A percentile compares a stretch with the other conserved stretches of the same genome.
These are phyloP conservation scores for Rhodocollybia butyracea DNA, from an alignment of 768 basidiomycete genomes.

Conservation along the genomic window DNA sequence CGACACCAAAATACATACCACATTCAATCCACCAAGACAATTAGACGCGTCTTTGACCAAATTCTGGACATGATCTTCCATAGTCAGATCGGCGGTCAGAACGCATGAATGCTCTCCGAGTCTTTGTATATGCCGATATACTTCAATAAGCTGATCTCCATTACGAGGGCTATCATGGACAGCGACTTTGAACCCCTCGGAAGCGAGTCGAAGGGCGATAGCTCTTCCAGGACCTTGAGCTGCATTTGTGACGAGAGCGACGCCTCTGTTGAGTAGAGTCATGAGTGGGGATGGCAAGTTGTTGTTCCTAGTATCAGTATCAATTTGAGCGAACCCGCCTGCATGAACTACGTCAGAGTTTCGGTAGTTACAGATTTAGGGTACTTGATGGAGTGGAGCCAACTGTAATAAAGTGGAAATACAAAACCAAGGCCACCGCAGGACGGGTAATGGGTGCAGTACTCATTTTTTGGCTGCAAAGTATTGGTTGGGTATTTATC, in stretches of 20 bases:
- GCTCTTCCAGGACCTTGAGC: slow-evolving; percentile 37
- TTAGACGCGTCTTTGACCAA: slow-evolving; percentile 23
- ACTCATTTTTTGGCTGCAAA: neutral
- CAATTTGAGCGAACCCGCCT: too few relatives aligned
- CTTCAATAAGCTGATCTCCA: neutral
- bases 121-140: neutral
- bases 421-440: too few relatives aligned
- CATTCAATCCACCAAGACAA: slow-evolving; percentile 25
- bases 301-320: neutral
- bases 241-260: slow-evolving; percentile 37
- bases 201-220: slow-evolving; percentile 34
- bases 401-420: too few relatives aligned
- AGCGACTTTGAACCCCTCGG: slow-evolving; percentile 34
- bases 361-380: too few relatives aligned
- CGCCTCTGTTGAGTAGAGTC: slow-evolving; percentile 10
- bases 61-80: slow-evolving; percentile 25
- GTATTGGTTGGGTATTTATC: neutral
- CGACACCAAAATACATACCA: slow-evolving; percentile 18
- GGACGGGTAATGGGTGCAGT: too few relatives aligned
- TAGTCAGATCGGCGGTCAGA: slow-evolving; percentile 21
- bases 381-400: too few relatives aligned
- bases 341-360: neutral
- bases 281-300: neutral
- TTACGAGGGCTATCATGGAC: slow-evolving; percentile 26
- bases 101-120: neutral